A percentile compares a stretch with the other conserved stretches of the same genome.
These are phyloP conservation scores for Yarrowia keelungensis DNA, from an alignment of 805 yeast species.

Conservation along the genomic window DNA sequence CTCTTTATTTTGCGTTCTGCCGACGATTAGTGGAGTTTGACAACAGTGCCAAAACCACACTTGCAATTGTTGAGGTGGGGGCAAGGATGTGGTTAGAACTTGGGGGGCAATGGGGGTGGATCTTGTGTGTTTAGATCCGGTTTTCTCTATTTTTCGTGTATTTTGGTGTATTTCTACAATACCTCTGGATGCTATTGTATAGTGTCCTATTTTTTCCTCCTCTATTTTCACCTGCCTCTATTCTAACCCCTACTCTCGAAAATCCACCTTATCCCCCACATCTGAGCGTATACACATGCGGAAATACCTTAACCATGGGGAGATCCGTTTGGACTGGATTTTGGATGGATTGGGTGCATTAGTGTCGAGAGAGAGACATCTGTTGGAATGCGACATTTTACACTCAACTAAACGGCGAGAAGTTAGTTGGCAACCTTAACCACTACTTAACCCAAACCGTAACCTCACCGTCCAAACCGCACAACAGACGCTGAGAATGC, in stretches of 20 bases:
- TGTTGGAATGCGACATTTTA: constrained; percentile 20
- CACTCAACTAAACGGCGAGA: neutral
- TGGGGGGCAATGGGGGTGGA: too few species aligned
- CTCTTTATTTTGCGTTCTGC: neutral
- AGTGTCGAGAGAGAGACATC: neutral
- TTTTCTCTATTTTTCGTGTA: too few species aligned
- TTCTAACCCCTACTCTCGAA: neutral
- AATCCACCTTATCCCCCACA: constrained; percentile 18
- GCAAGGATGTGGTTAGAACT: too few species aligned
- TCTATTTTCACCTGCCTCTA: too few species aligned
- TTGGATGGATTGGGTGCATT: constrained; percentile 28
- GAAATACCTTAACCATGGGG: constrained; percentile 7
- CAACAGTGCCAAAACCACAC: neutral
- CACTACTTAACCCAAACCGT: neutral
- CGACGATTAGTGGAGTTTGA: neutral
- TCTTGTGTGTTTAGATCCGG: too few species aligned
- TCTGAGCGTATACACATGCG: constrained; percentile 8
- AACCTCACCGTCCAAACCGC: neutral
- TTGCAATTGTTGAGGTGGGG: neutral
- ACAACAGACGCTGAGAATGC: neutral
- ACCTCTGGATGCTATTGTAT: too few species aligned
- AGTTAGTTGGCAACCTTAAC: neutral
- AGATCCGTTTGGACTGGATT: constrained; percentile 8
- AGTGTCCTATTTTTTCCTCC: too few species aligned
- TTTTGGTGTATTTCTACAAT: too few species aligned